Evolutionary conservation across 2,329 filamentous ascomycete genomes (phyloP).

Genomic region (Pseudogymnoascus pannorum): DNA sequence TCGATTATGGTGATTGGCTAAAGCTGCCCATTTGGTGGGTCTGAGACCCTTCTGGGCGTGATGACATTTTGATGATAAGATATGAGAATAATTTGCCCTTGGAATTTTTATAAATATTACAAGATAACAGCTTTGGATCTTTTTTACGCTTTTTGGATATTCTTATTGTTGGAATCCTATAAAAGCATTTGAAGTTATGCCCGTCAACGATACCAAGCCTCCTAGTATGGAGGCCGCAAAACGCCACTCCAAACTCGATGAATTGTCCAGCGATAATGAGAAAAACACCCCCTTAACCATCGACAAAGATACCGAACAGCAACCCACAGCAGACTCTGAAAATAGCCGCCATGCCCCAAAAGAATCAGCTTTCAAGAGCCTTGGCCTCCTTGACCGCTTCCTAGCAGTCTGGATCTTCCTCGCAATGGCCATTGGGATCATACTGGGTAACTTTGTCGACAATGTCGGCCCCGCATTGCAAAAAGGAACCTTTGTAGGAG

Average conservation of each 20-base stretch:
- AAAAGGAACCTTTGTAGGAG: slow-evolving; percentile 54
- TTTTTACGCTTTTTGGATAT: neutral
- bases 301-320: neutral
- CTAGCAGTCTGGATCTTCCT: slow-evolving; percentile 55
- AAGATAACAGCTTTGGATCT: neutral
- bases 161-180: neutral
- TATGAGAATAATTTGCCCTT: neutral
- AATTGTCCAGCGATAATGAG: neutral
- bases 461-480: slow-evolving; percentile 48
- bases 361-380: slow-evolving; percentile 12
- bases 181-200: neutral
- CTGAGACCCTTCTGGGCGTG: neutral
- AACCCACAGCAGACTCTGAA: neutral
- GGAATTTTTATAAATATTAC: neutral
- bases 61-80: neutral
- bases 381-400: slow-evolving; percentile 43
- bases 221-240: neutral
- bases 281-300: neutral
- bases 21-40: neutral
- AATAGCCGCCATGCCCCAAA: neutral
- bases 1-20: neutral
- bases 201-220: neutral
- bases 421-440: slow-evolving; percentile 58
- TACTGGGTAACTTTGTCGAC: slow-evolving; percentile 56
- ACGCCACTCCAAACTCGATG: neutral